These are phyloP conservation scores for Ogataea methylovora DNA, from an alignment of 805 yeast species.

Conservation along the genomic window DNA sequence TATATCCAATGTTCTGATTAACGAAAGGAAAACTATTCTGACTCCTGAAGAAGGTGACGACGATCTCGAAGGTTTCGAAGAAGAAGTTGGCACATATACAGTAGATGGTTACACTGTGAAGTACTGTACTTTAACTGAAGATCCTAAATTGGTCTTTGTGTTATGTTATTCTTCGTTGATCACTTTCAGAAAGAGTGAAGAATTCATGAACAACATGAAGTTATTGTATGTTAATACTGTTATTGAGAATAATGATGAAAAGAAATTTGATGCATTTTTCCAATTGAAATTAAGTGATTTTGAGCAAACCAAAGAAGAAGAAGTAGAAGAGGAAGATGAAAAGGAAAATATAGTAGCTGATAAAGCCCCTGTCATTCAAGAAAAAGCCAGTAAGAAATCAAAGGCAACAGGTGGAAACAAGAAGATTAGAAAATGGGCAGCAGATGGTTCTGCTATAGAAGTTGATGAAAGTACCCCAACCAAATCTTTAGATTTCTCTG, in stretches of 20 bases:
- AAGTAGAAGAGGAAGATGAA: slow-evolving; percentile 2
- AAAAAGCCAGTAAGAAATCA: slow-evolving; percentile 7
- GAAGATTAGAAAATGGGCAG: slow-evolving; percentile 57
- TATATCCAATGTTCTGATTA: slow-evolving; percentile 40
- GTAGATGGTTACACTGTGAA: slow-evolving; percentile 38
- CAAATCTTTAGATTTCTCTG: slow-evolving; percentile 49
- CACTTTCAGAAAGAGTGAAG: slow-evolving; percentile 20
- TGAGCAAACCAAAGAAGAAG: slow-evolving; percentile 4
- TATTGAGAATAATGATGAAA: slow-evolving; percentile 12
- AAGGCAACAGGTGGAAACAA: slow-evolving; percentile 20
- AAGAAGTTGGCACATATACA: slow-evolving; percentile 21
- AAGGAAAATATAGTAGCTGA: neutral
- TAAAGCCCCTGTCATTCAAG: neutral
- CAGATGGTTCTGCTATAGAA: slow-evolving; percentile 50
- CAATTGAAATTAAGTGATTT: slow-evolving; percentile 26
- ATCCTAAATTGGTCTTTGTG: slow-evolving; percentile 31
- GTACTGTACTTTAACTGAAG: slow-evolving; percentile 30
- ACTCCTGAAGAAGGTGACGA: slow-evolving; percentile 12
- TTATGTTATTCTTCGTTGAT: slow-evolving; percentile 34
- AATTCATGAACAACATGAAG: slow-evolving; percentile 18
- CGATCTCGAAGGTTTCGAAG: slow-evolving; percentile 15
- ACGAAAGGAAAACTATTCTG: slow-evolving; percentile 24
- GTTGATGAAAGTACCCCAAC: slow-evolving; percentile 28
- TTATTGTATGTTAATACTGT: slow-evolving; percentile 14
- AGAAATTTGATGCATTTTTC: slow-evolving; percentile 32